phyloP scores from a whole-genome alignment of 768 basidiomycete genomes.

The Phaffia australis region DNA sequence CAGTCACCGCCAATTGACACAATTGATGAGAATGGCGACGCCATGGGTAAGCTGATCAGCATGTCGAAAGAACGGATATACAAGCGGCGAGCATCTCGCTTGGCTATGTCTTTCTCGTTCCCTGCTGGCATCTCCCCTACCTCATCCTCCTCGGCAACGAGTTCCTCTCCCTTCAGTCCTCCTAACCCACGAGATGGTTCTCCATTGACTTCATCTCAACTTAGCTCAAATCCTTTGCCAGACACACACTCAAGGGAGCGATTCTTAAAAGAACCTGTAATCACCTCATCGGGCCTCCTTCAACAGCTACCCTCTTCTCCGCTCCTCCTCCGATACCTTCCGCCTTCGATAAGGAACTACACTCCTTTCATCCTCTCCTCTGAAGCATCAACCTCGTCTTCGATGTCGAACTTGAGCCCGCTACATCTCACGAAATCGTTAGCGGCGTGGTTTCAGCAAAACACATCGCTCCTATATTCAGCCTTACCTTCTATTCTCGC shows the following conservation, averaged over 20 bases:
- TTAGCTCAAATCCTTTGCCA: not conserved
- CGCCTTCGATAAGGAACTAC: slow-evolving; percentile 58
- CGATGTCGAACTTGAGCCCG: slow-evolving; percentile 37
- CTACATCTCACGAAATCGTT: slow-evolving; percentile 45
- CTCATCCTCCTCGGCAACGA: slow-evolving; percentile 30
- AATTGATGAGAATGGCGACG: not conserved
- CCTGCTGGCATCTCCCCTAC: slow-evolving; percentile 31
- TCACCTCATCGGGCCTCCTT: slow-evolving; percentile 61
- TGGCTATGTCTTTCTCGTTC: slow-evolving; percentile 32
- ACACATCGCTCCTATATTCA: slow-evolving; percentile 32
- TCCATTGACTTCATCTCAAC: not conserved
- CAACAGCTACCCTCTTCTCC: slow-evolving; percentile 67
- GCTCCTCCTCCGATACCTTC: slow-evolving; percentile 62
- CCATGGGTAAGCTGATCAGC: not conserved
- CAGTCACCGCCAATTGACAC: slow-evolving; percentile 39
- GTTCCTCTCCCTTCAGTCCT: not conserved
- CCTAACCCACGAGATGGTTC: not conserved
- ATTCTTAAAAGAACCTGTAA: slow-evolving; percentile 2
- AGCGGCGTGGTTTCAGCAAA: slow-evolving; percentile 54
- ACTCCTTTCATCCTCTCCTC: slow-evolving; percentile 72
- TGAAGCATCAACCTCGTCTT: slow-evolving; percentile 46
- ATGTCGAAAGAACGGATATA: not conserved
- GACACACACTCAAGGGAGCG: not conserved
- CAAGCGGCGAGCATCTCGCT: slow-evolving; percentile 37
- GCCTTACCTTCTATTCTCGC: slow-evolving; percentile 39